These are phyloP conservation scores for Nicotiana sylvestris DNA, from an alignment of 257 asterid genomes.

Conservation along the genomic window DNA sequence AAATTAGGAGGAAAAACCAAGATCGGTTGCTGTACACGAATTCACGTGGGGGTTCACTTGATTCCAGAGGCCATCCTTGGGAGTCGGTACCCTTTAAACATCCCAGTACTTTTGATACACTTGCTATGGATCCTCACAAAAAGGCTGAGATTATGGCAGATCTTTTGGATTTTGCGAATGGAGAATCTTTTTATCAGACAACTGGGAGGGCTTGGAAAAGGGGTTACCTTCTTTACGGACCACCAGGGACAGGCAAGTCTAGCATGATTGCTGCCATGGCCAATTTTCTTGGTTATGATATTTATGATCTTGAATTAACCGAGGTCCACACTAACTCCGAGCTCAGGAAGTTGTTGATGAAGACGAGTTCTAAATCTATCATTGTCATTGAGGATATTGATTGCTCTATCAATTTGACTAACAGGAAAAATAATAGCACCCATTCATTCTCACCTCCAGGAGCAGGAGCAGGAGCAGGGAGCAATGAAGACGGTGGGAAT, in stretches of 20 bases:
- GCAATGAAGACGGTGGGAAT: slow-evolving; percentile 44
- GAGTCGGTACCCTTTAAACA: slow-evolving; percentile 52
- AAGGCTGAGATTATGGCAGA: slow-evolving; percentile 42
- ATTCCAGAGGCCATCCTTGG: slow-evolving; percentile 47
- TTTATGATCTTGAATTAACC: slow-evolving; percentile 45
- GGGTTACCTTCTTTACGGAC: slow-evolving; percentile 40
- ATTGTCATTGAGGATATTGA: slow-evolving; percentile 50
- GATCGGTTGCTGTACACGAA: slow-evolving; percentile 41
- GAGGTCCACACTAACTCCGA: slow-evolving; percentile 42
- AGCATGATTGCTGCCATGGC: slow-evolving; percentile 61
- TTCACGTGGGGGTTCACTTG: slow-evolving; percentile 43
- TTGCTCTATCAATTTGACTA: slow-evolving; percentile 40
- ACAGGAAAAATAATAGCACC: slow-evolving; percentile 14
- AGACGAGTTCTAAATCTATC: slow-evolving; percentile 38
- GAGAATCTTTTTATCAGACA: slow-evolving; percentile 36
- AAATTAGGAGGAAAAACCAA: slow-evolving; percentile 35
- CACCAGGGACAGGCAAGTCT: slow-evolving; percentile 48
- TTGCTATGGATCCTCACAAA: slow-evolving; percentile 39
- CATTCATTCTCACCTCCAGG: no score
- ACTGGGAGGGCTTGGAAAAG: slow-evolving; percentile 52
- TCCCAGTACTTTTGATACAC: slow-evolving; percentile 42
- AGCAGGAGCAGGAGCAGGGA: background rate
- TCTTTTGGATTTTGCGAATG: slow-evolving; percentile 36
- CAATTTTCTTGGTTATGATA: slow-evolving; percentile 41
- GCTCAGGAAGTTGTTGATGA: slow-evolving; percentile 39